phyloP scores from a whole-genome alignment of 2,329 filamentous ascomycete species.

The Botryotinia globosa region DNA sequence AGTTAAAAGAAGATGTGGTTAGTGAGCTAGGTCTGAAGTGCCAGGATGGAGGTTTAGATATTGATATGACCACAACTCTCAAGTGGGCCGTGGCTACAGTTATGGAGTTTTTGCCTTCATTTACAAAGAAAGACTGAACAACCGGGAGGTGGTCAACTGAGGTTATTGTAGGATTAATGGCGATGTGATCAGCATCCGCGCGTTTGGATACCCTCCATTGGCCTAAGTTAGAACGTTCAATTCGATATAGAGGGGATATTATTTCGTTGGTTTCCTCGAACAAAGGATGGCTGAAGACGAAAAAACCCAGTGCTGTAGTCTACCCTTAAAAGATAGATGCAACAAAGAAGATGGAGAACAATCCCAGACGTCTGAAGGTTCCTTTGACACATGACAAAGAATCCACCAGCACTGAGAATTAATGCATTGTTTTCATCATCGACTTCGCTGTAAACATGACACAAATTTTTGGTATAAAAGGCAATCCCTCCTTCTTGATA shows the following conservation, averaged over 20 bases:
- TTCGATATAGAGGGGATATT: no score
- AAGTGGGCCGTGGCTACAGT: slow-evolving; percentile 67
- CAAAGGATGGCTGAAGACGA: neutral
- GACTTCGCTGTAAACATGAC: neutral
- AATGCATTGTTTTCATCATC: neutral
- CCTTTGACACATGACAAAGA: neutral
- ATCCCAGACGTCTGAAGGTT: accelerated
- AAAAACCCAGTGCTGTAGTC: no score
- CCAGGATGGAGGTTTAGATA: slow-evolving; percentile 49
- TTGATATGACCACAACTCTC: slow-evolving; percentile 60
- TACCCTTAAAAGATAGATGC: neutral
- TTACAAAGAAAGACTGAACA: neutral
- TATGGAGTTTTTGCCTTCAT: slow-evolving; percentile 42
- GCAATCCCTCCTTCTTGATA: neutral
- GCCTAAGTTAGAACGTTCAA: neutral
- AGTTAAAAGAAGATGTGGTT: slow-evolving; percentile 48
- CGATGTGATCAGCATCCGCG: neutral
- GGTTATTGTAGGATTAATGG: neutral
- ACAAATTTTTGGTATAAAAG: neutral
- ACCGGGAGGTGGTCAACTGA: no score
- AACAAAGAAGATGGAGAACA: neutral
- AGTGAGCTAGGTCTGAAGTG: slow-evolving; percentile 47
- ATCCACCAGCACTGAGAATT: neutral
- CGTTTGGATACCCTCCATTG: no score
- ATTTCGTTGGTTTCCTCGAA: neutral